Conservation (phyloP, 202 grass and related monocot species). For the Panicum hallii region DNA sequence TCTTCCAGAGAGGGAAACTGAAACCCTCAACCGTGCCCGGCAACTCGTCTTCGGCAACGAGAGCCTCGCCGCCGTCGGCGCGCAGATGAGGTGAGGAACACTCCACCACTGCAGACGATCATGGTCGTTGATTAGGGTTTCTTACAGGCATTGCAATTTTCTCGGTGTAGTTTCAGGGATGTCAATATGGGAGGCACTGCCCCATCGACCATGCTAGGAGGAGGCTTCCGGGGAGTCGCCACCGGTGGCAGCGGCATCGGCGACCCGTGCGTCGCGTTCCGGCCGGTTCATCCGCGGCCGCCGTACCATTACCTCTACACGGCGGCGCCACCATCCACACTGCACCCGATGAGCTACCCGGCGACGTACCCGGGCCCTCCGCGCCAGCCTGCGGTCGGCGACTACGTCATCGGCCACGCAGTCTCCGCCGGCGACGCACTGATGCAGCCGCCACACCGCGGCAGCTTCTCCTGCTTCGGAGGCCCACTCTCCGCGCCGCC, state of each 20-base stretch:
- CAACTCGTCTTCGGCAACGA: slow-evolving; percentile 99
- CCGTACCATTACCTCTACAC: slow-evolving; percentile 65
- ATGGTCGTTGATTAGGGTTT: slow-evolving; percentile 50
- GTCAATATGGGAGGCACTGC: slow-evolving; percentile 51
- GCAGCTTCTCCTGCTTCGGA: slow-evolving; percentile 54
- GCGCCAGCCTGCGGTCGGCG: slow-evolving; percentile 48
- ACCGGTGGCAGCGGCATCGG: slow-evolving; percentile 13
- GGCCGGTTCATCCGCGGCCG: slow-evolving; percentile 63
- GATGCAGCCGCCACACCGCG: slow-evolving; percentile 47
- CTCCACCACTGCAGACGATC: not conserved
- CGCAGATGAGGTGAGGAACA: slow-evolving; percentile 63
- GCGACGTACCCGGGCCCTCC: slow-evolving; percentile 58
- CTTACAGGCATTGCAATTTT: slow-evolving; percentile 12
- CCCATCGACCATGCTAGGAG: slow-evolving; percentile 54
- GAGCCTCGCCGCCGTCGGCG: slow-evolving; percentile 52
- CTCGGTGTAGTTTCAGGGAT: slow-evolving; percentile 73
- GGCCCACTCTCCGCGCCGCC: slow-evolving; percentile 32
- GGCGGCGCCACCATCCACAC: slow-evolving; percentile 39
- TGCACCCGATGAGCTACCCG: slow-evolving; percentile 66
- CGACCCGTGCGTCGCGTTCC: slow-evolving; percentile 63
- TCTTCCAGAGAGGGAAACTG: slow-evolving; percentile 90
- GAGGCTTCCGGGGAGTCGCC: slow-evolving; percentile 46
- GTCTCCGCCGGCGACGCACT: slow-evolving; percentile 50
- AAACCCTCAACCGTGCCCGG: slow-evolving; percentile 93
- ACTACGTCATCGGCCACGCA: slow-evolving; percentile 87